phyloP scores from a whole-genome alignment of 768 basidiomycete genomes.

The Guyanaporus albipodus region DNA sequence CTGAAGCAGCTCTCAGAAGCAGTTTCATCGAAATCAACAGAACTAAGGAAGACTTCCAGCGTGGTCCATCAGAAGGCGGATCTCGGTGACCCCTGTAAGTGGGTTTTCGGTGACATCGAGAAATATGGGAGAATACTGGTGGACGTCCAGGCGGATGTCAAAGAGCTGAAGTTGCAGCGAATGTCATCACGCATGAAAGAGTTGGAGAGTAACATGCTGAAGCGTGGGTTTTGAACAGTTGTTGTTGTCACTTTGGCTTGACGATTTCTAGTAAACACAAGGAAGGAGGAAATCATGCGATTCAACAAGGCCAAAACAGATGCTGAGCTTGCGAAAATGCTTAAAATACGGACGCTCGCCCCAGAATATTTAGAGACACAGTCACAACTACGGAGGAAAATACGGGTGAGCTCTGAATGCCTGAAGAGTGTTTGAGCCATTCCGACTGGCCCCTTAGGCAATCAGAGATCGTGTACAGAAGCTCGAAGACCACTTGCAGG shows the following conservation, averaged over 20 bases:
- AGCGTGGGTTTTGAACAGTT: slow-evolving; percentile 41
- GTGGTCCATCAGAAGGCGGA: slow-evolving; percentile 42
- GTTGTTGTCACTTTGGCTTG: neutral
- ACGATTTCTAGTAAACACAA: slow-evolving; percentile 58
- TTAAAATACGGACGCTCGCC: slow-evolving; percentile 72
- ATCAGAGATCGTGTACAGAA: slow-evolving; percentile 73
- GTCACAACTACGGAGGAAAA: slow-evolving; percentile 63
- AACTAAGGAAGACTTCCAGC: slow-evolving; percentile 35
- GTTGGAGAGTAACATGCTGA: slow-evolving; percentile 62
- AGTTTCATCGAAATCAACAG: slow-evolving; percentile 34
- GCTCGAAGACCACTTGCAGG: slow-evolving; percentile 68
- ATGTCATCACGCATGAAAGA: slow-evolving; percentile 46
- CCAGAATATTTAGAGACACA: slow-evolving; percentile 88
- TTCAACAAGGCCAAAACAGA: slow-evolving; percentile 78
- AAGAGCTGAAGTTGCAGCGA: slow-evolving; percentile 41
- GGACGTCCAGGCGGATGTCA: slow-evolving; percentile 49
- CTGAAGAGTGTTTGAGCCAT: neutral
- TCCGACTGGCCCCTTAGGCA: slow-evolving; percentile 38
- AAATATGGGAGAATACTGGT: slow-evolving; percentile 42
- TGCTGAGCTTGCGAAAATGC: slow-evolving; percentile 70
- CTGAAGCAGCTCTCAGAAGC: slow-evolving; percentile 39
- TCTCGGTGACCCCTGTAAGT: slow-evolving; percentile 45
- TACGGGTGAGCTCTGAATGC: slow-evolving; percentile 49
- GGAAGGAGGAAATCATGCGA: slow-evolving; percentile 77
- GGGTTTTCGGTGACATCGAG: slow-evolving; percentile 49